Percentiles rank a stretch among this genome's conserved stretches.
These are phyloP conservation scores for Apiotrichum sp. DNA, from an alignment of 1,284 basidiomycete species.

Conservation along the genomic window DNA sequence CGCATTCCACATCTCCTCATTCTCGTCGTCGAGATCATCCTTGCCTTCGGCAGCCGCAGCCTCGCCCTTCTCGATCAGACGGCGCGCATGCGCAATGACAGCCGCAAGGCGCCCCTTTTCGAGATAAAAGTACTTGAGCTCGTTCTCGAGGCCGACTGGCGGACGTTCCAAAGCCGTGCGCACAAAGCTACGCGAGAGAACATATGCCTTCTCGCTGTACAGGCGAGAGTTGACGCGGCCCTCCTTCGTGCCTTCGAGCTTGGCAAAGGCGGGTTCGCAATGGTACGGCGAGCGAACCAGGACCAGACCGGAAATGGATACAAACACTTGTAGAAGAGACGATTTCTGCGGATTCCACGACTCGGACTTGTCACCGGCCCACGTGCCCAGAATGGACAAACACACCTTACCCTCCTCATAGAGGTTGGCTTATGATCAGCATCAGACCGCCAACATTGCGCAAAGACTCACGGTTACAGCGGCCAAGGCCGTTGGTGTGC, in stretches of 20 bases:
- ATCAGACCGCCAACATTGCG: conserved; percentile 38
- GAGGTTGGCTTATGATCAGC: conserved; percentile 54
- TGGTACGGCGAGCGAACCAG: conserved; percentile 91
- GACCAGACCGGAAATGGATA: conserved; percentile 89
- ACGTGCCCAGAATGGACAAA: conserved; percentile 82
- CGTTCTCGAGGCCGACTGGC: conserved; percentile 62
- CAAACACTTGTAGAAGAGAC: conserved; percentile 81
- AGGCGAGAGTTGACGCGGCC: conserved; percentile 63
- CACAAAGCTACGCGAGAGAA: conserved; percentile 81
- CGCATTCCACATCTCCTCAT: conserved; percentile 46
- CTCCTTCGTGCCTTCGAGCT: conserved; percentile 79
- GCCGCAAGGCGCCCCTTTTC: conserved; percentile 59
- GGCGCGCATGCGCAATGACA: conserved; percentile 60
- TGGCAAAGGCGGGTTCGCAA: conserved; percentile 84
- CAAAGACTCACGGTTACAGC: conserved; percentile 53
- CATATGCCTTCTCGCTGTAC: conserved; percentile 74
- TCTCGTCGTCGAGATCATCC: conserved; percentile 28
- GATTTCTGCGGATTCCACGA: conserved; percentile 66
- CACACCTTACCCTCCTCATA: conserved; percentile 97
- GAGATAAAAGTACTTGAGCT: conserved; percentile 71
- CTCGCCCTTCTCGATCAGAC: conserved; percentile 57
- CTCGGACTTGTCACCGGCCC: conserved; percentile 80
- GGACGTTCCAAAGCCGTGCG: conserved; percentile 74
- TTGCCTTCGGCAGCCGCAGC: conserved; percentile 11
- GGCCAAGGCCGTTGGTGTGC: conserved; percentile 89